Percentiles rank a stretch among this genome's conserved stretches.
These are phyloP conservation scores for Tolypocladium ovalisporum DNA, from an alignment of 2,329 filamentous ascomycete genomes.

Conservation along the genomic window DNA sequence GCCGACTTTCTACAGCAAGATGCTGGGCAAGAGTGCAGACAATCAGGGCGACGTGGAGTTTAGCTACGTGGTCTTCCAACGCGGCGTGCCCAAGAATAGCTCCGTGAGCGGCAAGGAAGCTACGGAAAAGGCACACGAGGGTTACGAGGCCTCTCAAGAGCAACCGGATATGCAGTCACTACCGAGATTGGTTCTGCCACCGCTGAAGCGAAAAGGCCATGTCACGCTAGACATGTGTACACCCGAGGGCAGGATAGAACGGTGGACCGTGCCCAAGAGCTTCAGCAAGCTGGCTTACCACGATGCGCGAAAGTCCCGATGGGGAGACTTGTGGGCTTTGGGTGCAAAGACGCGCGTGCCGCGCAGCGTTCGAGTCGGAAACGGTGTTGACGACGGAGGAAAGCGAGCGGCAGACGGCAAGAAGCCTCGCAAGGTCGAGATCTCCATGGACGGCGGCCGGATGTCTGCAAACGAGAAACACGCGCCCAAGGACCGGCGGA, in stretches of 20 bases:
- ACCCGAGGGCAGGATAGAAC: constrained; percentile 71
- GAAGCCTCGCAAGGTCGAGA: constrained; percentile 26
- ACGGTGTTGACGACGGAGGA: constrained; percentile 33
- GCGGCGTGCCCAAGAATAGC: constrained; percentile 42
- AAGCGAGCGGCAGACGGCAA: constrained; percentile 30
- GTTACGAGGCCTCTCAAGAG: constrained; percentile 47
- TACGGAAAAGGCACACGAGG: constrained; percentile 57
- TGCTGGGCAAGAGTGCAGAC: constrained; percentile 55
- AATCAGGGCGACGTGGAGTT: constrained; percentile 90
- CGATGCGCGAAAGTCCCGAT: constrained; percentile 79
- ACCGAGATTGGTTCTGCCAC: constrained; percentile 66
- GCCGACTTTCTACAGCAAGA: constrained; percentile 67
- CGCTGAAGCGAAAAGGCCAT: constrained; percentile 81
- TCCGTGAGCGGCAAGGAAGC: constrained; percentile 40
- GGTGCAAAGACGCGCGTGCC: constrained; percentile 76
- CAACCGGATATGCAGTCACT: constrained; percentile 53
- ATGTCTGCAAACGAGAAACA: constrained; percentile 27
- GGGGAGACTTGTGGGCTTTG: constrained; percentile 93
- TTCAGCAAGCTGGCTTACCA: constrained; percentile 76
- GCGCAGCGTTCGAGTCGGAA: constrained; percentile 50
- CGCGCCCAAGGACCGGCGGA: constrained; percentile 22
- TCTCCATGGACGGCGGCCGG: constrained; percentile 21
- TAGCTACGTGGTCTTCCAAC: constrained; percentile 77
- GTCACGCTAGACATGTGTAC: constrained; percentile 89
- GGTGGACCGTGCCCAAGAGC: constrained; percentile 82